These are phyloP conservation scores for Penicillium frequentans DNA, from an alignment of 2,329 filamentous ascomycete species.

Conservation along the genomic window DNA sequence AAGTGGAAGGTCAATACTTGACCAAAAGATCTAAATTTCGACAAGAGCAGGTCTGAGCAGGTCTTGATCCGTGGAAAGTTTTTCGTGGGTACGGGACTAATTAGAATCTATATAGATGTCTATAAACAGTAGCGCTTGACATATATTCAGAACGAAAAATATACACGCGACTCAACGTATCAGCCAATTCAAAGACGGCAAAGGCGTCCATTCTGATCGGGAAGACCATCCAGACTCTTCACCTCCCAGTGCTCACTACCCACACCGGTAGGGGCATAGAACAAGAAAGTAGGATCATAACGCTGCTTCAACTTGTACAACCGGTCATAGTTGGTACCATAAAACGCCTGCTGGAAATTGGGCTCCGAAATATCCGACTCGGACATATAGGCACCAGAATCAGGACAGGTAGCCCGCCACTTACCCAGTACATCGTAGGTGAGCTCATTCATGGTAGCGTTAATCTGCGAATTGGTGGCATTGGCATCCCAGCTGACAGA, in stretches of 20 bases:
- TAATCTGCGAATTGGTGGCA: constrained; percentile 39
- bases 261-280: constrained; percentile 53
- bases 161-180: not conserved
- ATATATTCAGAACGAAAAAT: not conserved
- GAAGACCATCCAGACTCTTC: constrained; percentile 29
- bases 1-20: no score
- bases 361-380: constrained; percentile 50
- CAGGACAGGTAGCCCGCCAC: constrained; percentile 27
- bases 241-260: constrained; percentile 55
- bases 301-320: constrained; percentile 49
- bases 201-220: constrained; percentile 42
- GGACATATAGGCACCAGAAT: constrained; percentile 40
- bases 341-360: constrained; percentile 32
- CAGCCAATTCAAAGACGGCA: constrained; percentile 28
- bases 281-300: constrained; percentile 52
- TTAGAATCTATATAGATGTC: not conserved
- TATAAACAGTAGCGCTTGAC: not conserved
- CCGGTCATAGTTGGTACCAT: constrained; percentile 28
- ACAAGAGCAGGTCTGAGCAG: no score
- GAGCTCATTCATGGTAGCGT: constrained; percentile 20
- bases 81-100: no score
- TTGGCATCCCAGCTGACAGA: constrained; percentile 23
- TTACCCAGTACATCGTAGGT: constrained; percentile 19
- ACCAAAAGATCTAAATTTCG: rapidly evolving
- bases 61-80: no score